phyloP scores from a whole-genome alignment of 2,329 filamentous ascomycete species.

The Arthrobotrys conoides region DNA sequence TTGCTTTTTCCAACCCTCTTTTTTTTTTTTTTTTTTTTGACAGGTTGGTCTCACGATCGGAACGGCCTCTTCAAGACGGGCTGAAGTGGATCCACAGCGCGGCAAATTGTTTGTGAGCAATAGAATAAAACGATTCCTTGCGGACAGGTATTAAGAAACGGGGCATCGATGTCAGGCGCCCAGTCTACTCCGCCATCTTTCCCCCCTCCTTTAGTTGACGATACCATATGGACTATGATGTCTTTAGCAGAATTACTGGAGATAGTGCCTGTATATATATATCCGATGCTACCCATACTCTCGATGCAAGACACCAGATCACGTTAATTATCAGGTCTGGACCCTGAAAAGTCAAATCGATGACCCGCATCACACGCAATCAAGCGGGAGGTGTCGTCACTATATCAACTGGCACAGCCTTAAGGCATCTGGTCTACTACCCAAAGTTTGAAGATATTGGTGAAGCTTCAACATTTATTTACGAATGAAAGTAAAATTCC shows the following conservation, averaged over 20 bases:
- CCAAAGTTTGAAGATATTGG: neutral
- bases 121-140: neutral
- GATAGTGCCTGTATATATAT: neutral
- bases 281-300: slow-evolving; percentile 31
- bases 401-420: slow-evolving; percentile 8
- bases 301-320: slow-evolving; percentile 2
- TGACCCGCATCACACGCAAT: slow-evolving; percentile 52
- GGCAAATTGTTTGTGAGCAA: slow-evolving; percentile 17
- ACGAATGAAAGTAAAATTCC: neutral
- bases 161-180: neutral
- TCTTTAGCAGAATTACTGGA: neutral
- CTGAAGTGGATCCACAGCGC: slow-evolving; percentile 21
- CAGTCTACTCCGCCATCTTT: neutral
- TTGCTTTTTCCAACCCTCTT: slow-evolving; percentile 32
- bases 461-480: neutral
- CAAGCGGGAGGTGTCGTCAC: slow-evolving; percentile 54
- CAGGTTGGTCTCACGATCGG: slow-evolving; percentile 21
- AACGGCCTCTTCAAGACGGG: slow-evolving; percentile 15
- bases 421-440: neutral
- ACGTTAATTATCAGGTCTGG: slow-evolving; percentile 27
- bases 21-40: slow-evolving; percentile 13
- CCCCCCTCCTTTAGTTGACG: neutral
- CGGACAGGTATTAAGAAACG: neutral
- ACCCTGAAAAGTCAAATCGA: slow-evolving; percentile 37
- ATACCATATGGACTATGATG: slow-evolving; percentile 7